Conservation (phyloP, 148 eudicot species). For the Silene latifolia region DNA sequence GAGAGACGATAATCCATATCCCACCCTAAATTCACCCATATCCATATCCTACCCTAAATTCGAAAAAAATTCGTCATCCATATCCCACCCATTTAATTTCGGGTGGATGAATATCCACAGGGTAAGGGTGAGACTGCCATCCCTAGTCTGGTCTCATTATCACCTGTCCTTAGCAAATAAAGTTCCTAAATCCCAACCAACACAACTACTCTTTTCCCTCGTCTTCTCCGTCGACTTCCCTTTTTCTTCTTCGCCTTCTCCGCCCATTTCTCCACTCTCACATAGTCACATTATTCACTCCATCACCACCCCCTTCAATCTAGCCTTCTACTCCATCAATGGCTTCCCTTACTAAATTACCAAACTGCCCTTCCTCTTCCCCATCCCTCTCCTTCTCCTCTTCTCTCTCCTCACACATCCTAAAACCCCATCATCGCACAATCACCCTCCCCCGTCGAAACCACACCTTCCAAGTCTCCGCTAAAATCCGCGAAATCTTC, state of each 20-base stretch:
- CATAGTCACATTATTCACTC: background rate
- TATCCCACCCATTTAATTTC: too few relatives aligned
- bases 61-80: too few relatives aligned
- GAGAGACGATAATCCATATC: too few relatives aligned
- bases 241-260: background rate
- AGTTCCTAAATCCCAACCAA: background rate
- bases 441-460: conserved; percentile 20
- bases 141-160: too few relatives aligned
- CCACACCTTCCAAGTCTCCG: conserved; percentile 22
- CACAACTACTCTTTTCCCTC: background rate
- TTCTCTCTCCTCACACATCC: conserved; percentile 20
- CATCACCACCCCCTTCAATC: background rate
- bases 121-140: too few relatives aligned
- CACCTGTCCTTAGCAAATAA: too few relatives aligned
- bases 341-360: conserved; percentile 42
- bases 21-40: too few relatives aligned
- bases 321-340: conserved; percentile 23
- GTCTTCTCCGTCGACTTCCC: background rate
- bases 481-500: conserved; percentile 91
- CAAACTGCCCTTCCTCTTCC: conserved; percentile 30
- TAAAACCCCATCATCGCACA: conserved; percentile 24
- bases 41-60: too few relatives aligned
- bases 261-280: conserved; percentile 2
- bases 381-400: conserved; percentile 37
- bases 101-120: too few relatives aligned